phyloP scores from a whole-genome alignment of 352 stramenopile species.

The Phytopythium mirpurense region DNA sequence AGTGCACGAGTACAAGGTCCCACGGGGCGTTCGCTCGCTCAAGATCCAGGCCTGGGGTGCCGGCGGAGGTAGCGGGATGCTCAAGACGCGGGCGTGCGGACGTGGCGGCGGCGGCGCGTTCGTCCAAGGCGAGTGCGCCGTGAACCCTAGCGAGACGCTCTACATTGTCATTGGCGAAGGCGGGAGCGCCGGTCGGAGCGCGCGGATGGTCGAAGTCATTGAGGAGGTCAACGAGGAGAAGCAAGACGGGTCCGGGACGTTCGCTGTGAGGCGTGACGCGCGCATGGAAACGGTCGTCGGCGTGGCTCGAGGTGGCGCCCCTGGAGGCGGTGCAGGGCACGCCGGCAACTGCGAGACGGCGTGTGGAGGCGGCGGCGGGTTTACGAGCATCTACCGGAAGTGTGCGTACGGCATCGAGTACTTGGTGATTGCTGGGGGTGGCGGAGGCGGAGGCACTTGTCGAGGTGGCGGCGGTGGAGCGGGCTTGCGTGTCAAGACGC shows the following conservation, averaged over 20 bases:
- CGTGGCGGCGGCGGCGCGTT: conserved; percentile 65
- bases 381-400: conserved; percentile 65
- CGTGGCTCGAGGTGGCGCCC: conserved; percentile 31
- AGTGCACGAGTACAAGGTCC: conserved; percentile 65
- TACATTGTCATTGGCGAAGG: conserved; percentile 52
- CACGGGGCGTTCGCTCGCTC: conserved; percentile 49
- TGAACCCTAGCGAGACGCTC: conserved; percentile 69
- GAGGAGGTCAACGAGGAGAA: neutral
- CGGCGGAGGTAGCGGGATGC: conserved; percentile 57
- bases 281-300: conserved; percentile 43
- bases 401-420: conserved; percentile 63
- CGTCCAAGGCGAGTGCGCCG: conserved; percentile 46
- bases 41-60: conserved; percentile 74
- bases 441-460: conserved; percentile 65
- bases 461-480: conserved; percentile 49
- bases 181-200: conserved; percentile 34
- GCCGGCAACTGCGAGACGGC: conserved; percentile 66
- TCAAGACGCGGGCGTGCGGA: conserved; percentile 41
- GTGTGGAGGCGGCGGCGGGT: conserved; percentile 61
- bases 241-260: conserved; percentile 8
- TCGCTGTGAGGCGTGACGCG: conserved; percentile 15
- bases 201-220: conserved; percentile 29
- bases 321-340: conserved; percentile 52
- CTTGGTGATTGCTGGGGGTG: conserved; percentile 56
- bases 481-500: conserved; percentile 10